Evolutionary conservation across 345 rosid species (phyloP), one percentile per base, ranked within the genome.

Genomic region (Nephelium lappaceum): DNA sequence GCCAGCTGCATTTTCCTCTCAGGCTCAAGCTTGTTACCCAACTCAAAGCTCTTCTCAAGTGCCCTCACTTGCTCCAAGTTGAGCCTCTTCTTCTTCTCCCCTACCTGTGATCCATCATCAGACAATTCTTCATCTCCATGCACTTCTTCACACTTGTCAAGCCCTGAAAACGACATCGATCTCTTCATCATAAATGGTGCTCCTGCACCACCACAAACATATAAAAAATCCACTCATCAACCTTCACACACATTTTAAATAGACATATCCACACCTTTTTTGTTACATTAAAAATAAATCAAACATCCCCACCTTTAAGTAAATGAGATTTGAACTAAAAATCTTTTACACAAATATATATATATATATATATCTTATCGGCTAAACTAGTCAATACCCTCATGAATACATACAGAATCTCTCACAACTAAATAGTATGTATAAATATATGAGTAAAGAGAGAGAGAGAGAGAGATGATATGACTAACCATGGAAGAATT

Each of bases 71-170:
- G 95, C 81, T 90, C 93, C 76, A 86, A 57, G 81, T 84, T 91
- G 60, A 91, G 86, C 89, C 95, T 88, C 91, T 86, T 91, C 88
- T 90, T 91, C 87, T 86, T 91, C 89, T 91, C 95, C 69, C 92
- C 93, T 19, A 83, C 74, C 81, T 91, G 91, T 45, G 92, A 91
- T 84, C 92, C 95, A 86, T 93, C 97, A 80, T 93, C 97, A 6
- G 95, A 93, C 69, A 89, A 83, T 15, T 93, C 94, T 69, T 91
- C 94, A 38, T 91, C 97, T 57, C 88, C 89, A 61, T 81, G 83
- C 55, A 78, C 91, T 43, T 86, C 93, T 64, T 85, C 88, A 21
- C 86, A 79, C 71, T 84, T 87, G 31, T 90, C 89, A 63, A 83
- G 72, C 62, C 92, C 97, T 0, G 91, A 88, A 81, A 93, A 89